A percentile compares a stretch with the other conserved stretches of the same genome.
Conservation (phyloP, 208 protist genomes). For the Porcisia deanei region DNA sequence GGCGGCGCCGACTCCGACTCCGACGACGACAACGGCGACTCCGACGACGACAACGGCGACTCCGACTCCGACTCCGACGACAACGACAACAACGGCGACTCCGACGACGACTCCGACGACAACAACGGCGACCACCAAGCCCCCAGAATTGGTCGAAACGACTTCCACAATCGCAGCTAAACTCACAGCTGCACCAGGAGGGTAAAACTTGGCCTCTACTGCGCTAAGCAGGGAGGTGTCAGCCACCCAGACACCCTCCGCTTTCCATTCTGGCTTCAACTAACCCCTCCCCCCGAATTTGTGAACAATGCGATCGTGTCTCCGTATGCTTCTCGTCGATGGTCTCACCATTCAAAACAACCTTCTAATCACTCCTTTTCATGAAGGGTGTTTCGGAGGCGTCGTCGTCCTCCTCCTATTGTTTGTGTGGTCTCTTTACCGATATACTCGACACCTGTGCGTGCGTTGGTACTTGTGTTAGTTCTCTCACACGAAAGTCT, state of each 20-base stretch:
- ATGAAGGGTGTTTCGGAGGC: no score
- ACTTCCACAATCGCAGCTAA: not conserved
- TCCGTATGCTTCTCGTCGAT: not conserved
- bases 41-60: slow-evolving; percentile 11
- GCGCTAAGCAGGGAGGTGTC: not conserved
- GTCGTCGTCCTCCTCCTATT: no score
- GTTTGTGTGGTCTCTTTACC: no score
- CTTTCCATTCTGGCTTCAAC: not conserved
- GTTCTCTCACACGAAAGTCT: no score
- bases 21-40: slow-evolving; percentile 13
- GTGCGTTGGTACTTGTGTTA: no score
- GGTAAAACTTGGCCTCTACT: not conserved
- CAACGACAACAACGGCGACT: slow-evolving; percentile 6
- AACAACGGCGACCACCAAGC: not conserved
- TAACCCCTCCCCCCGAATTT: no score
- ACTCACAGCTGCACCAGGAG: not conserved
- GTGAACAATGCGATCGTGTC: not conserved
- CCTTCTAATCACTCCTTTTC: no score
- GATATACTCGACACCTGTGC: no score
- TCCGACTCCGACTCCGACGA: slow-evolving; percentile 13
- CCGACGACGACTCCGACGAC: slow-evolving; percentile 12
- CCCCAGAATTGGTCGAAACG: not conserved
- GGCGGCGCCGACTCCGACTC: slow-evolving; percentile 8
- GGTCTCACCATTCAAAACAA: no score
- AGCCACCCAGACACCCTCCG: not conserved